These are phyloP conservation scores for Tremella yokohamensis DNA, from an alignment of 768 basidiomycete species.

Conservation along the genomic window DNA sequence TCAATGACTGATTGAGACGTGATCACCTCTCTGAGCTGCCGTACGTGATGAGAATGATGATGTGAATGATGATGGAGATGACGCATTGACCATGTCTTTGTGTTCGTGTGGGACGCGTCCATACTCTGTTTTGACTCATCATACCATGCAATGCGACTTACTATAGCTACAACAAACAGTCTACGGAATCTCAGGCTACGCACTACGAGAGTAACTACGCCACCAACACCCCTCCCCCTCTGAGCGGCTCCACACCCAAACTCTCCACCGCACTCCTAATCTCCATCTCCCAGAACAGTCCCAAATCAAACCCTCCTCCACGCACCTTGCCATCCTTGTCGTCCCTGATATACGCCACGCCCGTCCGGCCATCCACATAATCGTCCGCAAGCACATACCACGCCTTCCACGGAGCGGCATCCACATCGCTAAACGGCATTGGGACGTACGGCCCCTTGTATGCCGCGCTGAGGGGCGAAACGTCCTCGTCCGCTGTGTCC, in stretches of 20 bases:
- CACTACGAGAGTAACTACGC: too few species aligned
- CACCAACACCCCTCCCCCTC: conserved; percentile 1
- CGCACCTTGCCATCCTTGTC: conserved; percentile 39
- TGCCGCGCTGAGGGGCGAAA: conserved; percentile 24
- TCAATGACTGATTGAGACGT: too few species aligned
- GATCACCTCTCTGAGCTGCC: too few species aligned
- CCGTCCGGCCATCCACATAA: conserved; percentile 35
- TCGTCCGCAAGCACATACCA: conserved; percentile 25
- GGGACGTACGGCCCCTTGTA: conserved; percentile 47
- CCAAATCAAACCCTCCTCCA: conserved; percentile 43
- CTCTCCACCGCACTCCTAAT: conserved; percentile 37
- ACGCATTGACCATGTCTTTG: too few species aligned
- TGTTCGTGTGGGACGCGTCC: too few species aligned
- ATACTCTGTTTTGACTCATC: too few species aligned
- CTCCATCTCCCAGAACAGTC: conserved; percentile 44
- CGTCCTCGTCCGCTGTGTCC: conserved; percentile 9
- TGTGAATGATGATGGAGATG: too few species aligned
- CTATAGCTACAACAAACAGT: too few species aligned
- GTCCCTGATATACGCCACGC: conserved; percentile 32
- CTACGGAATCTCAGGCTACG: too few species aligned
- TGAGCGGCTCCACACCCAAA: conserved; percentile 37
- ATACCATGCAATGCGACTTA: too few species aligned
- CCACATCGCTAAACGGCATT: conserved; percentile 39
- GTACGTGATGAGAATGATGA: too few species aligned
- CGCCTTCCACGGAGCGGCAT: conserved; percentile 4